A percentile compares a stretch with the other conserved stretches of the same genome.
These are phyloP conservation scores for Termitomyces sp. DNA, from an alignment of 768 basidiomycete genomes.

Conservation along the genomic window DNA sequence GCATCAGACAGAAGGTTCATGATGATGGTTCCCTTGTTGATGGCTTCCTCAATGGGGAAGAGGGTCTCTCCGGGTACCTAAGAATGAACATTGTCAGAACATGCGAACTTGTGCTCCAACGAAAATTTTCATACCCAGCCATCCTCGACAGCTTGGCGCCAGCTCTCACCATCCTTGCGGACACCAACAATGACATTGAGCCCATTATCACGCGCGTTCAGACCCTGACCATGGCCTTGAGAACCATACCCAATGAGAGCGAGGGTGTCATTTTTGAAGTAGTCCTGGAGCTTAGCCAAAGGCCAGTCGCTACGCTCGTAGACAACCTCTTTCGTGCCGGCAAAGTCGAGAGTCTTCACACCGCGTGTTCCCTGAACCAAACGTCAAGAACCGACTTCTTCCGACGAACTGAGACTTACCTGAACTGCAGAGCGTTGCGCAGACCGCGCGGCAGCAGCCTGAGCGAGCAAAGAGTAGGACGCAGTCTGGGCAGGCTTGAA, in stretches of 20 bases:
- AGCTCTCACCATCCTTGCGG: conserved; percentile 93
- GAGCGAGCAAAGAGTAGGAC: conserved; percentile 65
- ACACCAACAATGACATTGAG: conserved; percentile 99
- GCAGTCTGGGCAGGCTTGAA: conserved; percentile 44
- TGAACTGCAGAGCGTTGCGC: conserved; percentile 26
- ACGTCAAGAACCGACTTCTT: conserved; percentile 7
- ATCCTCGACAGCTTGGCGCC: conserved; percentile 92
- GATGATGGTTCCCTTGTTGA: conserved; percentile 93
- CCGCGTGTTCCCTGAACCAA: conserved; percentile 58
- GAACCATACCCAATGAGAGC: conserved; percentile 99
- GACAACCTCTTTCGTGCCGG: conserved; percentile 87
- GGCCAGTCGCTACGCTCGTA: conserved; percentile 99
- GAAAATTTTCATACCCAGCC: conserved; percentile 67
- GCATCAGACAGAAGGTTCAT: conserved; percentile 99
- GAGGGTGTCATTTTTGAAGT: conserved; percentile 99
- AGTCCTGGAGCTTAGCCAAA: conserved; percentile 94
- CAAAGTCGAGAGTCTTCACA: conserved; percentile 94
- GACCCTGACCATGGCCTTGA: conserved; percentile 96
- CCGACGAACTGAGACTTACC: conserved; percentile 20
- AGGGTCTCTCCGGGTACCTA: conserved; percentile 97
- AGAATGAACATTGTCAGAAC: neutral
- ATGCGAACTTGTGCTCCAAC: neutral
- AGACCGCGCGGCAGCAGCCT: conserved; percentile 39
- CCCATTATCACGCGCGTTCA: conserved; percentile 99
- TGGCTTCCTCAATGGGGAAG: conserved; percentile 98